Evolutionary conservation across 2,329 filamentous ascomycete species (phyloP), one percentile per base, ranked within the genome.

Genomic region (Phialocephala subalpina): DNA sequence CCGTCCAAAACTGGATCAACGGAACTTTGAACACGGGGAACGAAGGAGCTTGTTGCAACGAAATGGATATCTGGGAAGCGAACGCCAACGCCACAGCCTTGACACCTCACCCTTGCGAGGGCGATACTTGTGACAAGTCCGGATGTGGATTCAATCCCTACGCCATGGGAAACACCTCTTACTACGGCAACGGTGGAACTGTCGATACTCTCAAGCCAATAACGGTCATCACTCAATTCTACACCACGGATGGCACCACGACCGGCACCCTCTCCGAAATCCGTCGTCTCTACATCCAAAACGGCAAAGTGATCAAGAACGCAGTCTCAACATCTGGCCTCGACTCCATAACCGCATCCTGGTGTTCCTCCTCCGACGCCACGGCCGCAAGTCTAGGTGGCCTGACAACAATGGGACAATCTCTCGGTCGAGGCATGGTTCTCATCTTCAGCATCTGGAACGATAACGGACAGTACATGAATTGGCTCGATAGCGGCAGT

Each of bases 51-150:
- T 91, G 89, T 83, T 91, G 89, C 77, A 79, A 84, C 49, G 89
- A 91, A 78, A 88, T 92, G 84, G 89, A 91, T 73, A 83, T 89
- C 75, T 89, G 87, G 87, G 87, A 90, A 77, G 86, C 86, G 58
- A 89, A 90, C 80, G 82, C 78, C 64, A 82, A 86, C 71, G 83
- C 86, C 25, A 82, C 81, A n/a, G 86, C 86, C 27, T 81, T 83
- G 68, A 89, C 87, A 16, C 38, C 36, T 18, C 63, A 65, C 16
- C 22, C 49, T 18, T 65, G 40, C 35, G 53, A 65, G 12, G 64
- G 27, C 14, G 73, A 85, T 63, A 75, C 84, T 33, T 89, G 87
- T 74, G 87, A 89, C 75, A 84, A 84, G 67, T 85, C 87, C 70
- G 87, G 87, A 60, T 89, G 87, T 70, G 86, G 88, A 72, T 88